phyloP scores from a whole-genome alignment of 257 asterid species.

The Lithospermum erythrorhizon region DNA sequence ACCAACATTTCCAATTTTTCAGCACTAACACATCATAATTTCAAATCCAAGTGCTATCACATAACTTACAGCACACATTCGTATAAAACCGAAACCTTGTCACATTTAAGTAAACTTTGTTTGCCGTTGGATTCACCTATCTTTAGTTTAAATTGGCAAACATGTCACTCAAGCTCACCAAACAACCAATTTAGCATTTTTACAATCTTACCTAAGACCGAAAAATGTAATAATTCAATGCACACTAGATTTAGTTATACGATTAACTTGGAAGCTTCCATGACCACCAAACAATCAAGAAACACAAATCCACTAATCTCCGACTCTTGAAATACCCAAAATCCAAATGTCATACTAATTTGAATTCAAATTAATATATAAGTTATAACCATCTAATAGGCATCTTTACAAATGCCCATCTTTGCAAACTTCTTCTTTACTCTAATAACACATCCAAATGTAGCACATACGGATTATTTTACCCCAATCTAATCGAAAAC shows the following conservation, averaged over 20 bases:
- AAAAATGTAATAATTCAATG: too few relatives aligned
- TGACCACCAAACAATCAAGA: too few relatives aligned
- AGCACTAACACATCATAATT: too few relatives aligned
- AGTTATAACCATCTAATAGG: background rate
- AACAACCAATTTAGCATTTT: too few relatives aligned
- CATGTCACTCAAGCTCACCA: background rate
- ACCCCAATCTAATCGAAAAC: too few relatives aligned
- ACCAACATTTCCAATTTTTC: background rate
- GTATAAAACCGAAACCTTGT: background rate
- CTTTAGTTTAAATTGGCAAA: background rate
- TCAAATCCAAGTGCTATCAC: background rate
- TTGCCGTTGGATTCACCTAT: background rate
- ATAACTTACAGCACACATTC: background rate
- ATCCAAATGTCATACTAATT: background rate
- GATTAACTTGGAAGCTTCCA: background rate
- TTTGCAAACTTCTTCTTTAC: too few relatives aligned
- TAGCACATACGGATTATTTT: too few relatives aligned
- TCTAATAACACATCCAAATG: background rate
- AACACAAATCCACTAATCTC: background rate
- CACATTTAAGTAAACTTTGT: background rate
- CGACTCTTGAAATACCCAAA: background rate
- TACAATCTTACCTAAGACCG: too few relatives aligned
- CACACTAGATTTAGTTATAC: background rate
- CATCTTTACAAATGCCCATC: background rate
- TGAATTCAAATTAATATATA: too few relatives aligned